phyloP scores from a whole-genome alignment of 2,329 filamentous ascomycete species.

The Sporothrix mexicana region DNA sequence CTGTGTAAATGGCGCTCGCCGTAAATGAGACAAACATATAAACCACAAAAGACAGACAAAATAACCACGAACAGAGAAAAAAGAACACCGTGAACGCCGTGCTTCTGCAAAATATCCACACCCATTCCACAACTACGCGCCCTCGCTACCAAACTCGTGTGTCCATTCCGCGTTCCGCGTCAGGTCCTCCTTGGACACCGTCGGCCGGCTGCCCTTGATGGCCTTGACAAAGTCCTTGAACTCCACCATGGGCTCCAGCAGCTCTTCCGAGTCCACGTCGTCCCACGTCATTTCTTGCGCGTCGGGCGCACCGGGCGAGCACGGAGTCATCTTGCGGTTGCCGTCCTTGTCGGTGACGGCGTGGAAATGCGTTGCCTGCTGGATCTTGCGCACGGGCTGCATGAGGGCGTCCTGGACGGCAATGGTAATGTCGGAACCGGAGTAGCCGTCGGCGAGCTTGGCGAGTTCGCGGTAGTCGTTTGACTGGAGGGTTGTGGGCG shows the following conservation, averaged over 20 bases:
- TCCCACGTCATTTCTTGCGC: conserved; percentile 95
- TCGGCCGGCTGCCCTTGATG: conserved; percentile 85
- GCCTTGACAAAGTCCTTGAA: conserved; percentile 94
- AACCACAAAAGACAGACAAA: neutral
- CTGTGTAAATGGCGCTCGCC: conserved; percentile 23
- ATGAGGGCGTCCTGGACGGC: conserved; percentile 95
- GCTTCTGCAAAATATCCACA: conserved; percentile 18
- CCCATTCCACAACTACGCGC: conserved; percentile 51
- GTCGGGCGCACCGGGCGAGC: conserved; percentile 85
- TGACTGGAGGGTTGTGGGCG: conserved; percentile 79
- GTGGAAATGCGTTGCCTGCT: conserved; percentile 98
- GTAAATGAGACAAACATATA: conserved; percentile 15
- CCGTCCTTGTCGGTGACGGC: conserved; percentile 72
- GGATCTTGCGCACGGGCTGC: conserved; percentile 95
- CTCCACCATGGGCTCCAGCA: conserved; percentile 84
- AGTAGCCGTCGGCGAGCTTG: conserved; percentile 88
- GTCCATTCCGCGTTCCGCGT: conserved; percentile 90
- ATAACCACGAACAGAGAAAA: neutral
- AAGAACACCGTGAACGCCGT: conserved; percentile 14
- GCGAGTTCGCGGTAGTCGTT: conserved; percentile 82
- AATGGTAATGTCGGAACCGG: conserved; percentile 93
- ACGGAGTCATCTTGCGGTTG: conserved; percentile 77
- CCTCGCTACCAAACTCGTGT: conserved; percentile 92
- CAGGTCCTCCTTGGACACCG: conserved; percentile 86
- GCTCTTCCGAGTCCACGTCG: conserved; percentile 79